These are phyloP conservation scores for Citrus medica DNA, from an alignment of 345 rosid genomes.

Conservation along the genomic window DNA sequence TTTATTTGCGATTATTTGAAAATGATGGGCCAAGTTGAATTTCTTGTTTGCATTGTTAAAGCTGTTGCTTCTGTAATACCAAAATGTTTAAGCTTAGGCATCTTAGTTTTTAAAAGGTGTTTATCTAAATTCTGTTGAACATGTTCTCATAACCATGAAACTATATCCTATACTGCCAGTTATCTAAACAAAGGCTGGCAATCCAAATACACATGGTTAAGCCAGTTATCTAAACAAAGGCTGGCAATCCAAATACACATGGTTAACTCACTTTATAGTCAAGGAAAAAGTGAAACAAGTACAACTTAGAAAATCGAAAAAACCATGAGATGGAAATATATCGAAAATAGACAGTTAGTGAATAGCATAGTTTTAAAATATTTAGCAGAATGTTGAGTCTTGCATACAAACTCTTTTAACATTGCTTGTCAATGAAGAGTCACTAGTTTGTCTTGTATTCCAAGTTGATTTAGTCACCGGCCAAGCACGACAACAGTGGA, in stretches of 20 bases:
- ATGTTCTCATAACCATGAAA: neutral
- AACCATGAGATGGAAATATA: neutral
- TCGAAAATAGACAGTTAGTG: neutral
- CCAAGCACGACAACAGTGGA: neutral
- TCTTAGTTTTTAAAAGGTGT: neutral
- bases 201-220: neutral
- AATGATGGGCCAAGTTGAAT: neutral
- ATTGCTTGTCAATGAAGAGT: neutral
- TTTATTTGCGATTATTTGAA: neutral
- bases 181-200: neutral
- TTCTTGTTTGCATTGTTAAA: neutral
- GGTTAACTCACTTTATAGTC: neutral
- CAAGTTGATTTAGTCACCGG: neutral
- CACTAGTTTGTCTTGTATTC: neutral
- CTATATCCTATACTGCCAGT: neutral
- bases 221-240: neutral
- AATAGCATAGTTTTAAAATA: neutral
- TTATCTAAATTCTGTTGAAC: neutral
- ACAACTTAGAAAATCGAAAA: neutral
- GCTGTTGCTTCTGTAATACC: neutral
- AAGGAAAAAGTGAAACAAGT: neutral
- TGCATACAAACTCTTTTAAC: neutral
- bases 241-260: neutral
- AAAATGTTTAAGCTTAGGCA: neutral
- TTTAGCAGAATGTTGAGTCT: neutral